Evolutionary conservation across 2,329 filamentous ascomycete genomes (phyloP), one percentile per base, ranked within the genome.

Genomic region (Cladobotryum mycophilum): DNA sequence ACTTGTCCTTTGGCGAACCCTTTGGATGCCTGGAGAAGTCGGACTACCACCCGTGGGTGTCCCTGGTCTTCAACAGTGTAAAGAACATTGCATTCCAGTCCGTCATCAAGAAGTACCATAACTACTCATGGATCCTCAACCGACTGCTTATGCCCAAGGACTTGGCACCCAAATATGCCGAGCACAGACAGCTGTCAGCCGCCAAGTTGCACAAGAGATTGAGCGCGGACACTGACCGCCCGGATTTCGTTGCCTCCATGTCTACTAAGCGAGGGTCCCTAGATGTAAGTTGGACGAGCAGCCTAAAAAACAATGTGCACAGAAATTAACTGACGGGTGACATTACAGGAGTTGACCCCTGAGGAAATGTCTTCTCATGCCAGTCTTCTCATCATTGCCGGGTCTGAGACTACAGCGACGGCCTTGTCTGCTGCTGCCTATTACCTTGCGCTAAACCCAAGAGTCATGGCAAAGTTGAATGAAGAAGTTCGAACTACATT

Each of bases 381-480:
- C 50, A 38, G 55, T 6, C 34, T 53, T 18, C 44, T 60, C 5
- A 54, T 67, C 33, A 40, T 64, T 13, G 65, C 61, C 5, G 65
- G 66, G 1, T 63, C 61, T 2, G 66, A 68, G 44, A 68, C 65
- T 2, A 67, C 64, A 13, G 65, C 65, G 1, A 65, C 65, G 1
- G 45, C 57, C 1, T 54, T 68, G 0, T 55, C 56, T 1, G 66
- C 60, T 12, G 55, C 54, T 1, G 61, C 59, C 0, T 67, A 60
- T 45, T 51, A 60, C 14, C 60, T 70, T 2, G 49, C 62, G 1
- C 58, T 40, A 5, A 63, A 70, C 45, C 67, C 65, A 0, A 46
- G 58, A 0, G 51, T 48, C 1, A 50, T 69, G 12, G 34, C 60
- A 7, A 70, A 61, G 44, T 45, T 75, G 13, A 61, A 60, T 3